Base-by-base conservation (phyloP, 176 grass and related monocot genomes). In the Paspalum vaginatum region DNA sequence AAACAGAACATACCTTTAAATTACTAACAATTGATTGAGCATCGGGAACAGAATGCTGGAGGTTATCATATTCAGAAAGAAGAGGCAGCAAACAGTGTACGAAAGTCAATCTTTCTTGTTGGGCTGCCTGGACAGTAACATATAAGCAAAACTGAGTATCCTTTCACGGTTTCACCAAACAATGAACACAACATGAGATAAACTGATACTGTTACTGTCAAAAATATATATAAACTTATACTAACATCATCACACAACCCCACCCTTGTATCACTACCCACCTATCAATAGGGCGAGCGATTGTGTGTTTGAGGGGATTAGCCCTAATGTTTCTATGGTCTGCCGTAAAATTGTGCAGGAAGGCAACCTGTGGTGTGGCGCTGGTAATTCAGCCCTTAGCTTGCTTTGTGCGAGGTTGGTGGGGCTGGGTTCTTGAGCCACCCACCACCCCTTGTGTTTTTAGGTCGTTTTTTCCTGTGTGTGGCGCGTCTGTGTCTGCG, bases 71-170 rank as follows among this genome's bases (percentile, higher is more conserved):
- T 80, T 97, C 91, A 90, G 91, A 92, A 5, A 97, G 84, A 90
- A 97, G 87, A 65, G 95, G 89, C 62, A 97, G 68, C 58, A 97
- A 87, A 70, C 87, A 97, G 80, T 91, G 92, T 88, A 97, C 61
- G 83, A 97, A 97, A 17, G 90, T 94, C 15, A 89, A 85, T 58
- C 95, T 94, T 85, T 94, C 95, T 87, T 94, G 91, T 62, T 91
- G 92, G 57, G 95, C 91, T 77, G 95, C 89, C 95, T 94, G 84
- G 54, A 81, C 46, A 88, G 76, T 53, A 75, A 72, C 5, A 87
- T 49, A 57, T 49, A 57, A 85, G 49, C 17, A 76, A 70, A 83
- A 50, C 16, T 85, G 68, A 73, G 64, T 55, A 77, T 22, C 61
- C 11, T 73, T 72, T 73, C 25, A 48, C 27, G 65, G 20, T 58